Evolutionary conservation across 345 rosid species (phyloP).

Genomic region (Crucihimalaya himalaica): DNA sequence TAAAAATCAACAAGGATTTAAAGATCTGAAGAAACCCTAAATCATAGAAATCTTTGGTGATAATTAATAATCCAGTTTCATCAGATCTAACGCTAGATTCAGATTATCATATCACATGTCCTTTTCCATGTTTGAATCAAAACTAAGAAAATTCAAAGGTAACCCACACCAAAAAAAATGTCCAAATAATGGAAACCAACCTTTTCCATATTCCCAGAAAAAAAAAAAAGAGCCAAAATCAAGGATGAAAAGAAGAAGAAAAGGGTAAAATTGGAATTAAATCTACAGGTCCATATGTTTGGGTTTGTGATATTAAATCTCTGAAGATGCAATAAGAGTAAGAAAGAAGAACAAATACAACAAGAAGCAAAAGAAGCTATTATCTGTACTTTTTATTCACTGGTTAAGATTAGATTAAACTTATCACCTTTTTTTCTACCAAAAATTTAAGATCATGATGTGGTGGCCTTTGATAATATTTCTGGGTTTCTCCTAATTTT

Average conservation of each 20-base stretch:
- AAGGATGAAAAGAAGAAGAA: conserved; percentile 32
- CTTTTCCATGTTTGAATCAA: conserved; percentile 28
- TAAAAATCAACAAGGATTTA: not conserved
- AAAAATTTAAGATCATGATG: conserved; percentile 20
- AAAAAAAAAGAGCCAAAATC: conserved; percentile 23
- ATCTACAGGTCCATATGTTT: conserved; percentile 34
- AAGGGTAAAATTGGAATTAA: conserved; percentile 50
- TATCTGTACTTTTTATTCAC: not conserved
- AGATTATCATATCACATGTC: conserved; percentile 37
- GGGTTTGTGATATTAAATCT: conserved; percentile 14
- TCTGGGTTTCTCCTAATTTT: conserved; percentile 19
- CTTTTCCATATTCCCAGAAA: conserved; percentile 33
- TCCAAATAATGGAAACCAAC: conserved; percentile 43
- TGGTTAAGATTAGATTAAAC: not conserved
- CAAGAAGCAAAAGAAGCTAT: not conserved
- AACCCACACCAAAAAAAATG: conserved; percentile 39
- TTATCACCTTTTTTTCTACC: conserved; percentile 21
- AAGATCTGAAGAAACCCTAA: conserved; percentile 36
- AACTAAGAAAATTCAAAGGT: conserved; percentile 22
- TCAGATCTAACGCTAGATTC: conserved; percentile 53
- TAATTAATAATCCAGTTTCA: conserved; percentile 27
- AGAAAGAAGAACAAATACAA: not conserved
- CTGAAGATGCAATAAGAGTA: conserved; percentile 8
- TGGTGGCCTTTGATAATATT: conserved; percentile 26
- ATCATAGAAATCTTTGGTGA: not conserved